phyloP scores from a whole-genome alignment of 257 asterid genomes.

The Lycium barbarum region DNA sequence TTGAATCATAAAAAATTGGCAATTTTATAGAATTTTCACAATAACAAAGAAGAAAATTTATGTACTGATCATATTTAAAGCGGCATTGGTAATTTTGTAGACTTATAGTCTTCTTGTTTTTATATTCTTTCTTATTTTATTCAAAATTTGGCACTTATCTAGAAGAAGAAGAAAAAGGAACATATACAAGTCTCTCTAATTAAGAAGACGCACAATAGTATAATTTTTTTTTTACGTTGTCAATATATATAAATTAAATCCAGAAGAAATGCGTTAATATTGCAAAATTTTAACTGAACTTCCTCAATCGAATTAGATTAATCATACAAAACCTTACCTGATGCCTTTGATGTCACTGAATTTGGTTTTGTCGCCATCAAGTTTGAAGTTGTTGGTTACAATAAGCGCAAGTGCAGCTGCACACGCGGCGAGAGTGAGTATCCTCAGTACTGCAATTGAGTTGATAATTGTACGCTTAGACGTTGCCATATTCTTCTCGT shows the following conservation, averaged over 20 bases:
- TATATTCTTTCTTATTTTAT: background rate
- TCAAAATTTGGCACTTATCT: background rate
- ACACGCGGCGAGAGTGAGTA: slow-evolving; percentile 46
- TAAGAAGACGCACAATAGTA: background rate
- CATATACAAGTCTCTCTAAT: background rate
- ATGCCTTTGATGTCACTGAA: slow-evolving; percentile 55
- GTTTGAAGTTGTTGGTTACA: slow-evolving; percentile 48
- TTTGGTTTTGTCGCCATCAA: slow-evolving; percentile 40
- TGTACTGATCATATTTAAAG: background rate
- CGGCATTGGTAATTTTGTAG: background rate
- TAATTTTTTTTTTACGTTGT: no score
- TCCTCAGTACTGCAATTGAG: slow-evolving; percentile 42
- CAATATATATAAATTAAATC: no score
- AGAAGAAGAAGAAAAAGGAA: background rate
- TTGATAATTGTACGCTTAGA: slow-evolving; percentile 27
- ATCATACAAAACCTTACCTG: slow-evolving; percentile 43
- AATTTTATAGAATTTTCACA: background rate
- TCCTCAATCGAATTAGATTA: background rate
- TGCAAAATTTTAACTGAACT: background rate
- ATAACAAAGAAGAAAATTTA: background rate
- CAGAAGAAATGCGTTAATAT: background rate
- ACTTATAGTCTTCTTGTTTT: background rate
- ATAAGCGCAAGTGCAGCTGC: slow-evolving; percentile 55
- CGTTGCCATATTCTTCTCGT: background rate
- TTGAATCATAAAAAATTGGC: background rate